These are phyloP conservation scores for Ascoidea rubescens DNA, from an alignment of 805 yeast genomes.

Conservation along the genomic window DNA sequence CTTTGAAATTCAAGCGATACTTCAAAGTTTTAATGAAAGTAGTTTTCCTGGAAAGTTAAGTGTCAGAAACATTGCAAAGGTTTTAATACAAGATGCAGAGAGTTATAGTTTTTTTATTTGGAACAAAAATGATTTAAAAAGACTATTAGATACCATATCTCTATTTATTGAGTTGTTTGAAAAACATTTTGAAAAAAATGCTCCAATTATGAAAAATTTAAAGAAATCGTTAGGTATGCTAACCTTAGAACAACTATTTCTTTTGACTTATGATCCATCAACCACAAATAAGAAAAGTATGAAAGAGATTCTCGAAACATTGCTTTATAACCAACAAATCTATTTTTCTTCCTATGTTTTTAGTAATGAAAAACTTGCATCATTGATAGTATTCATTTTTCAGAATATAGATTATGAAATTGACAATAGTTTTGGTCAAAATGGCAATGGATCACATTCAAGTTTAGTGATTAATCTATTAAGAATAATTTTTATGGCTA, in stretches of 20 bases:
- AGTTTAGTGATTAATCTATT: constrained; percentile 18
- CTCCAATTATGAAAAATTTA: constrained; percentile 11
- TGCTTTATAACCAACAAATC: constrained; percentile 20
- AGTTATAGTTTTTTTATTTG: constrained; percentile 6
- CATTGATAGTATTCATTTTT: constrained; percentile 18
- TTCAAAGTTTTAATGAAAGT: constrained; percentile 15
- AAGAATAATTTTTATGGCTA: constrained; percentile 20
- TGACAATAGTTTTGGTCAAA: constrained; percentile 8
- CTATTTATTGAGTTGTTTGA: constrained; percentile 19
- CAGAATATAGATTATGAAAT: constrained; percentile 8
- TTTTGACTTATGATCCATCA: constrained; percentile 13
- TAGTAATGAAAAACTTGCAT: constrained; percentile 20
- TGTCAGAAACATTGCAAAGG: constrained; percentile 11
- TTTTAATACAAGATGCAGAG: constrained; percentile 11
- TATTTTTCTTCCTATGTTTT: constrained; percentile 19
- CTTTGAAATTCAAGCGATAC: constrained; percentile 1
- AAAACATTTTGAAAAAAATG: constrained; percentile 2
- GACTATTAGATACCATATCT: constrained; percentile 17
- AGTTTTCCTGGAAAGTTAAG: constrained; percentile 14
- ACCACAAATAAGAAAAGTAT: constrained; percentile 5
- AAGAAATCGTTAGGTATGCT: constrained; percentile 18
- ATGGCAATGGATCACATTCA: constrained; percentile 7
- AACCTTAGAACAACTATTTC: constrained; percentile 18
- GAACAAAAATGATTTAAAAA: constrained; percentile 5
- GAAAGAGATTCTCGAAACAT: constrained; percentile 16